Evolutionary conservation across 345 rosid species (phyloP), one percentile per base, ranked within the genome.

Genomic region (Eucalyptus cladocalyx): DNA sequence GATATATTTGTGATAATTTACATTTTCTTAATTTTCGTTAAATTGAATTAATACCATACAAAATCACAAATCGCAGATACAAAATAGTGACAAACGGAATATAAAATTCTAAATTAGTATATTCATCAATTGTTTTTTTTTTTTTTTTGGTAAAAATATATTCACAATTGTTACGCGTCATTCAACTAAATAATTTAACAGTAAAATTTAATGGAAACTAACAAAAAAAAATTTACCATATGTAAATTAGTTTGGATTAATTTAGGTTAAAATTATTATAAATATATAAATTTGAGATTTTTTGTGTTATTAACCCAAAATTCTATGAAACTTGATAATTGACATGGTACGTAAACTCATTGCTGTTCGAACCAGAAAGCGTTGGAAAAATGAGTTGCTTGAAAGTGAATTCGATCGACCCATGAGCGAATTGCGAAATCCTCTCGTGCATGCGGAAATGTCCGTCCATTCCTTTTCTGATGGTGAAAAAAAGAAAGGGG

Each of bases 221-320:
- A 21, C 0, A 53, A 21, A 21, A 0, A 2, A 4, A 53, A 53
- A 53, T 19, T 53, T 4, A 0, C 0, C 1, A 53, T 1, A 8
- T 53, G 4, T 53, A 21, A 8, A 53, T 53, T 2, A 2, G 0
- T 53, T 53, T 53, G 5, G 11, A 1, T 53, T 53, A 19, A 53
- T 53, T 53, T 53, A 53, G 5, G 7, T 53, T 53, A 53, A 18
- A 21, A 53, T 53, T 53, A 0, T 53, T 24, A 18, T 4, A 19
- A 53, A 53, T 18, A 51, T 51, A 19, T 53, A 53, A 53, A 19
- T 53, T 21, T 2, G 2, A 53, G 1, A 53, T 21, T 4, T 19
- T 19, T 19, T 4, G 1, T 53, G 24, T 53, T 19, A 53, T 19
- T 19, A 19, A 19, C 5, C 24, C 24, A 53, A 53, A 21, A 19